phyloP scores from a whole-genome alignment of 2,329 filamentous ascomycete genomes.

The Claviceps purpurea region DNA sequence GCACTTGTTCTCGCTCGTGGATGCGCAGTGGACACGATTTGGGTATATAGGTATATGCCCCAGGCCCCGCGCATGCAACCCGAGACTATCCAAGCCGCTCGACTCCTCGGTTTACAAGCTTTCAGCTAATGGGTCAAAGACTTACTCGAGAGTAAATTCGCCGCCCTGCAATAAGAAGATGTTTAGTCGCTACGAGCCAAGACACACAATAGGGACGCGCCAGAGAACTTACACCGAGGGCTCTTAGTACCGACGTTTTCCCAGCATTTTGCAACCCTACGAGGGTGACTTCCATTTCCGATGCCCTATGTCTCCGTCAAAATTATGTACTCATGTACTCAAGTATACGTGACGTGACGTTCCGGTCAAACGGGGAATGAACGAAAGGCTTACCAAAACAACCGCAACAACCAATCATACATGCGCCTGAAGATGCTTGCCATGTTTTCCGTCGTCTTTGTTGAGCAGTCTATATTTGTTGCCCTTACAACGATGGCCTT shows the following conservation, averaged over 20 bases:
- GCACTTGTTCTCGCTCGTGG: not conserved
- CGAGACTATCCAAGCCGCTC: not conserved
- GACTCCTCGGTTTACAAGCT: not conserved
- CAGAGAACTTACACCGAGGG: constrained; percentile 67
- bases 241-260: constrained; percentile 87
- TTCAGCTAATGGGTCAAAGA: not conserved
- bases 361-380: not conserved
- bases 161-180: constrained; percentile 51
- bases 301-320: constrained; percentile 52
- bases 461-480: too few relatives aligned
- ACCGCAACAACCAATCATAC: constrained; percentile 96
- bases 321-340: not conserved
- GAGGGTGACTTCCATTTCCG: constrained; percentile 99
- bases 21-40: not conserved
- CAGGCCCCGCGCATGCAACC: not conserved
- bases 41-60: not conserved
- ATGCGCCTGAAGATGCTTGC: constrained; percentile 83
- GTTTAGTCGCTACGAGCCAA: not conserved
- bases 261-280: constrained; percentile 96
- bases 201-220: not conserved
- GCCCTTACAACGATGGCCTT: not conserved
- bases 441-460: constrained; percentile 38
- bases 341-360: not conserved
- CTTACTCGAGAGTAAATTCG: constrained; percentile 98
- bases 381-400: constrained; percentile 67